Evolutionary conservation across 495 filamentous ascomycete genomes (phyloP), one percentile per base, ranked within the genome.

Genomic region (Penicillium nucicola): DNA sequence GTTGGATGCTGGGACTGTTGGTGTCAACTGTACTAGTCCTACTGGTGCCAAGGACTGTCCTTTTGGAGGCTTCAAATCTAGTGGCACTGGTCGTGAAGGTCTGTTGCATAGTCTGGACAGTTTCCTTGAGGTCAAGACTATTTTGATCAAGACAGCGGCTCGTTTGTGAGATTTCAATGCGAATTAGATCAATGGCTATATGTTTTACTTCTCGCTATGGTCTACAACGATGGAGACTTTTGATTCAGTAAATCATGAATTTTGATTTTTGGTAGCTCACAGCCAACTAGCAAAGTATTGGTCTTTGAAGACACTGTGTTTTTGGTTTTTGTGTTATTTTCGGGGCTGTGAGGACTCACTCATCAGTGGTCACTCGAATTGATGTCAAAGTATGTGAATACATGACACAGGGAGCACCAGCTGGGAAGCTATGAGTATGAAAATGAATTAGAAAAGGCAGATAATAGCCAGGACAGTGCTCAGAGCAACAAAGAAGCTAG

Each of bases 11-110:
- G 71, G 70, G 28, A 90, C 90, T 82, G 90, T 96, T 37, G 95
- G 87, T 82, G 85, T 97, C 58, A 96, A 96, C 65, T 87, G 82
- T 50, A 85, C 66, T 42, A 84, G 80, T 77, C 76, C 35, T 69
- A 86, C 62, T 74, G 72, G 47, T 56, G 84, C 69, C 0, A 77
- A 72, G 39, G 78, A 78, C 49, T 78, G 89, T 39, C 88, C 89
- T 12, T 93, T 95, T 70, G 92, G 92, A 25, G 92, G 92, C 1
- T 87, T 90, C 42, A 96, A 96, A 76, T 87, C 92, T 79, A 89
- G 84, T 64, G 92, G 90, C n/a, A 87, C 88, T 60, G 91, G 90
- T 3, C 70, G 90, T 18, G 88, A 93, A 71, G 42, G 56, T 35
- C 37, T 49, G 57, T 18, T 69, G 52, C 61, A 74, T 53, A 76